A percentile compares a stretch with the other conserved stretches of the same genome.
phyloP scores from a whole-genome alignment of 2,329 filamentous ascomycete species.

The Dactylonectria estremocensis region DNA sequence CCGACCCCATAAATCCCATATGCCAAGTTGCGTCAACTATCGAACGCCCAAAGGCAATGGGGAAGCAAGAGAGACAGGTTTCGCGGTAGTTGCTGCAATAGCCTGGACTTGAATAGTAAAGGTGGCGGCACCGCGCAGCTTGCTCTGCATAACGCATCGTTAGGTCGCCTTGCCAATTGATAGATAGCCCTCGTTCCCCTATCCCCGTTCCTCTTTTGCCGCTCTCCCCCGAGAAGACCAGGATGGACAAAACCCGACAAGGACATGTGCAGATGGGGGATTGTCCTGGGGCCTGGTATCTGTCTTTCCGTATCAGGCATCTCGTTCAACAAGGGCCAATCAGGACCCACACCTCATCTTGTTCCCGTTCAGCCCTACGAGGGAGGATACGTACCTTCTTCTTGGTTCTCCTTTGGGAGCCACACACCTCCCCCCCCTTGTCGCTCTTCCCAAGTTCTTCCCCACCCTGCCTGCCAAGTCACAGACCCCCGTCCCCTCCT shows the following conservation, averaged over 20 bases:
- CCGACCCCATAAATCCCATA: slow-evolving; percentile 24
- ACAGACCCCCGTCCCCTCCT: slow-evolving; percentile 1
- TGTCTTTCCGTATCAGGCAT: slow-evolving; percentile 16
- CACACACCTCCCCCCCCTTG: slow-evolving; percentile 23
- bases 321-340: slow-evolving; percentile 31
- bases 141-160: slow-evolving; percentile 8
- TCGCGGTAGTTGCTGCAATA: too few species aligned
- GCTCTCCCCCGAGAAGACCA: neutral
- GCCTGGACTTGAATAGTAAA: too few species aligned
- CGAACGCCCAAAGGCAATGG: neutral
- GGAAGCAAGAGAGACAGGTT: too few species aligned
- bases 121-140: slow-evolving; percentile 7
- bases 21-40: slow-evolving; percentile 23
- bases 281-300: neutral
- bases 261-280: neutral
- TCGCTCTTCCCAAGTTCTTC: neutral
- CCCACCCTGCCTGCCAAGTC: neutral
- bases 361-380: slow-evolving; percentile 46
- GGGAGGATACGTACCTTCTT: slow-evolving; percentile 14
- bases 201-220: neutral
- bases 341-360: slow-evolving; percentile 37
- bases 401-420: neutral
- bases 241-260: neutral
- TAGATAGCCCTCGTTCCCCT: neutral
- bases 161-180: neutral